phyloP scores from a whole-genome alignment of 139 green algal species.

The Pseudopediastrum boryanum region DNA sequence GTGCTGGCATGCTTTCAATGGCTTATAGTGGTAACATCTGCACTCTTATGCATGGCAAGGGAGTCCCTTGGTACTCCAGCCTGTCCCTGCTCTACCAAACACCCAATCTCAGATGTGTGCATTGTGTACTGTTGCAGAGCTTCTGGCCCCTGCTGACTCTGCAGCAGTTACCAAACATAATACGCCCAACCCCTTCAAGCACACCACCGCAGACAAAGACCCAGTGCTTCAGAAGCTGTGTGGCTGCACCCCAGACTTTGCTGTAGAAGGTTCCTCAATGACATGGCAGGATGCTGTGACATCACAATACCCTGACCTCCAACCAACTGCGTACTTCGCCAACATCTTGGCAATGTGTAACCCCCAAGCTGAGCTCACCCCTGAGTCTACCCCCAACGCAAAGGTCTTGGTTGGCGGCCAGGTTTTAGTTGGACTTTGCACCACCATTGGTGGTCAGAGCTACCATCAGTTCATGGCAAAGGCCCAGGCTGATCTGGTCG shows the following conservation, averaged over 20 bases:
- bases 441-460: not conserved
- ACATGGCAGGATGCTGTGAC: not conserved
- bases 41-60: no score
- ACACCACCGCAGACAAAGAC: no score
- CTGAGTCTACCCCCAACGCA: not conserved
- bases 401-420: not conserved
- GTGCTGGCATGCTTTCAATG: no score
- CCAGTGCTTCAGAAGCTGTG: not conserved
- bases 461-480: not conserved
- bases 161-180: no score
- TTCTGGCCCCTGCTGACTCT: no score
- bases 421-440: not conserved
- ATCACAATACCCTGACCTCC: not conserved
- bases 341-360: constrained; percentile 7
- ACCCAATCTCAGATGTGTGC: no score
- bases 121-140: no score
- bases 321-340: not conserved
- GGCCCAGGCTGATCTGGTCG: not conserved
- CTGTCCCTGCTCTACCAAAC: no score
- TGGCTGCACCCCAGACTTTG: not conserved
- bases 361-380: not conserved
- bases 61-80: no score
- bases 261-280: not conserved
- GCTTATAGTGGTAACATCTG: no score
- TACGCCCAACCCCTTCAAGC: no score